Evolutionary conservation across 2,329 filamentous ascomycete genomes (phyloP), one percentile per base, ranked within the genome.

Genomic region (Myriosclerotinia curreyana): DNA sequence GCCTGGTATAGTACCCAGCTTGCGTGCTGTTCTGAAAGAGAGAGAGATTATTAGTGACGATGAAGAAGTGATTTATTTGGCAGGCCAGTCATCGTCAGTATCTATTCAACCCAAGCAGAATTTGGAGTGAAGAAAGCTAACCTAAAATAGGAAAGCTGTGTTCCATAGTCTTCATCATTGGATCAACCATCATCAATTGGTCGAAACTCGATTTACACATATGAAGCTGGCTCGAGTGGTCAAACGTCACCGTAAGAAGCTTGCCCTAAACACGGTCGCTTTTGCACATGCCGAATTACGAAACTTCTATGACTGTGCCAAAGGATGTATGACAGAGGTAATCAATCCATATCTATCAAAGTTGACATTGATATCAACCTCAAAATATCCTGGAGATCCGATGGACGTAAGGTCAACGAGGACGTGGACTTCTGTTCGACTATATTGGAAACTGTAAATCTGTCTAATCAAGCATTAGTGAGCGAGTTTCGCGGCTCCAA

Each of bases 321-420:
- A 36, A 36, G 15, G 31, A 12, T 31, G 20, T 12, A 52, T 28
- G 20, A 52, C 5, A 15, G 50, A 28, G 25, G 20, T 31, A 31
- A 31, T 31, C n/a, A n/a, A n/a, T n/a, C n/a, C 31, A 52, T 52
- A 52, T 52, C 25, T 52, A 52, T 28, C 3, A 28, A 28, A 17
- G 50, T 31, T 52, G 50, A 52, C 31, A 31, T 52, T 52, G 31
- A 46, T 46, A 46, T 46, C 44, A 46, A 46, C 20, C 5, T n/a
- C n/a, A 17, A n/a, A 46, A 17, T 46, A 46, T 46, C 44, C 20
- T 46, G 20, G 6, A 46, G 44, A 46, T 17, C 44, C 20, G 20
- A 46, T 7, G 20, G 44, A 46, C 5, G 1, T 7, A 46, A 46
- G 44, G 5, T 46, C n/a, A 46, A 20, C 17, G 44, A 46, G 20